Evolutionary conservation across 768 basidiomycete genomes (phyloP).

Genomic region (Amanita inopinata): DNA sequence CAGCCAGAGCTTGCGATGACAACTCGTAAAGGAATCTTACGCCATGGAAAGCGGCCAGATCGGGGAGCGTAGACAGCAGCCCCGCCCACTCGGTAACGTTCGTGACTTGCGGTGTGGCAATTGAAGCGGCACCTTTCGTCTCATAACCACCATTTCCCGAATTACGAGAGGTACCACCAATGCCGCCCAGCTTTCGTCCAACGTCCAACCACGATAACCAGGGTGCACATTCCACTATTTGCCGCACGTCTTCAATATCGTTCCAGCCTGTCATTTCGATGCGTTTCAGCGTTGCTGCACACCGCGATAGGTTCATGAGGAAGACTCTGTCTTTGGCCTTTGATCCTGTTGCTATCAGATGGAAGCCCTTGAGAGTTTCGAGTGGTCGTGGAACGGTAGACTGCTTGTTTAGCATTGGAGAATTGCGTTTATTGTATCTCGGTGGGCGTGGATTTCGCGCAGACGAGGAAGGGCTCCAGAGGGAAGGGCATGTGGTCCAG

Average conservation of each 20-base stretch:
- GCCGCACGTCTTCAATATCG: conserved; percentile 50
- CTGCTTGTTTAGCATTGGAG: conserved; percentile 37
- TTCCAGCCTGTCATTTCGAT: conserved; percentile 49
- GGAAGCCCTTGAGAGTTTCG: conserved; percentile 46
- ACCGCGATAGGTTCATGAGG: conserved; percentile 29
- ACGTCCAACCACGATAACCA: conserved; percentile 46
- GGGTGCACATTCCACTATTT: conserved; percentile 38
- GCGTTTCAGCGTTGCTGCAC: conserved; percentile 27
- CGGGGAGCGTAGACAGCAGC: conserved; percentile 39
- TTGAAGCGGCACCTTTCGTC: conserved; percentile 2
- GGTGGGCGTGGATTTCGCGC: conserved; percentile 27
- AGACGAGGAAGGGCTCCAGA: conserved; percentile 29
- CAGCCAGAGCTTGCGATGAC: conserved; percentile 6
- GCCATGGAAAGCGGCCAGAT: conserved; percentile 50
- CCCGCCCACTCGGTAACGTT: conserved; percentile 52
- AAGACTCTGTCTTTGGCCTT: conserved; percentile 17
- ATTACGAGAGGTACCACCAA: conserved; percentile 5
- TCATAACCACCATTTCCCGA: too few species aligned
- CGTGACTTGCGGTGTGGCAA: conserved; percentile 19
- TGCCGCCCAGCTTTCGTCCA: conserved; percentile 28
- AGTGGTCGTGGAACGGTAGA: conserved; percentile 32
- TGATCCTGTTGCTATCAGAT: conserved; percentile 22
- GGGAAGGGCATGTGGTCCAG: too few species aligned
- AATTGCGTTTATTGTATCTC: conserved; percentile 39
- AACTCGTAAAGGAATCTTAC: conserved; percentile 63